Evolutionary conservation across 176 grass and related monocot genomes (phyloP), one percentile per base, ranked within the genome.

Genomic region (Ampelocalamus luodianensis): DNA sequence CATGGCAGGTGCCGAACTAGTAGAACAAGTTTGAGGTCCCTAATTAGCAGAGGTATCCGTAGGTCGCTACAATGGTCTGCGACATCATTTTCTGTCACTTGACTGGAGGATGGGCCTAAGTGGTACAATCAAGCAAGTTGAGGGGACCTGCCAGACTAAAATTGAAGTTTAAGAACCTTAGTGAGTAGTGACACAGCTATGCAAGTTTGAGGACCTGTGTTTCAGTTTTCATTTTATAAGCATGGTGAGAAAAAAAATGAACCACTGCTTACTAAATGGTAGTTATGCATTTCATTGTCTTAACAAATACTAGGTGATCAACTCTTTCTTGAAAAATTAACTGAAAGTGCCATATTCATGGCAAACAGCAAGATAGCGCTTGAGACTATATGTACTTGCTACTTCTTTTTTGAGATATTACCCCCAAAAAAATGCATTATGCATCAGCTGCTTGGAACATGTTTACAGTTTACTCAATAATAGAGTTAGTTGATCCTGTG

Each of bases 111-210:
- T 76, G 46, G 51, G 63, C 51, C 32, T 76, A 63, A 53, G 12
- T 76, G 54, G 54, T 32, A 63, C 12, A 76, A n/a, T 54, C 63
- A 69, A 77, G 64, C 9, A 76, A 77, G 63, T 64, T 63, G 23
- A 85, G n/a, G 51, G 48, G 4, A 27, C 9, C 8, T 76, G 34
- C 48, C 43, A 70, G 40, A 43, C 34, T 64, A 80, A 75, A 68
- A 68, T 68, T 61, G 24, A 89, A 42, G 5, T 40, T 49, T 58
- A 23, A 46, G 29, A 80, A 45, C 53, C 17, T 56, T 54, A 71
- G 69, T 61, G 3, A 32, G 46, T 54, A 71, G 69, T 61, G 3
- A 32, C 26, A 79, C 4, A 64, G 22, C 73, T 69, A 22, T 58
- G 26, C 46, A 83, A 67, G 27, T 83, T 83, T 61, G 65, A 76